phyloP scores from a whole-genome alignment of 768 basidiomycete species.

The Amanita muscaria region DNA sequence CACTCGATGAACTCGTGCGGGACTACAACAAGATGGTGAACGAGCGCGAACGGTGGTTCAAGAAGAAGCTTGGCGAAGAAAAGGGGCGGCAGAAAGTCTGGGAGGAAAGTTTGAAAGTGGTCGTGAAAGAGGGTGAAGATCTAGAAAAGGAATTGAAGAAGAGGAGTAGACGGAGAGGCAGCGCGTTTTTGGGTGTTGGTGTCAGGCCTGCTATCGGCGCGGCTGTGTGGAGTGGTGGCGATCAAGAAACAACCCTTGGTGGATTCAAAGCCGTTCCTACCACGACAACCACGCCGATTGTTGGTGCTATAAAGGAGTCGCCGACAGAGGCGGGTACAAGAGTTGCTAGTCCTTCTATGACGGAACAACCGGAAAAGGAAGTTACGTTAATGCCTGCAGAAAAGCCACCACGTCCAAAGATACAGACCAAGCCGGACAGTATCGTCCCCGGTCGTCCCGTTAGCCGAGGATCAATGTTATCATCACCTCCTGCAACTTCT shows the following conservation, averaged over 20 bases:
- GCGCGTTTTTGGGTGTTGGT: slow-evolving; percentile 35
- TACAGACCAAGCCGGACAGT: too few relatives aligned
- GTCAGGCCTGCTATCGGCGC: slow-evolving; percentile 11
- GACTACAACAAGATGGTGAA: slow-evolving; percentile 63
- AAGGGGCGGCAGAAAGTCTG: slow-evolving; percentile 59
- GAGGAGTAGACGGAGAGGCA: slow-evolving; percentile 50
- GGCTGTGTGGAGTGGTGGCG: background rate
- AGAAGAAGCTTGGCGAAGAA: slow-evolving; percentile 54
- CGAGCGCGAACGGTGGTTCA: slow-evolving; percentile 80
- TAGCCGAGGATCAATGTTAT: background rate
- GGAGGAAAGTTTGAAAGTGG: slow-evolving; percentile 85
- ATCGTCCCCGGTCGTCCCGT: background rate
- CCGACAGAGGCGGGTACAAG: too few relatives aligned
- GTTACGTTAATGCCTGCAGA: too few relatives aligned
- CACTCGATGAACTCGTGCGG: slow-evolving; percentile 48
- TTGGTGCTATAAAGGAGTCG: slow-evolving; percentile 8
- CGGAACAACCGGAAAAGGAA: too few relatives aligned
- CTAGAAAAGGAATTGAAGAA: slow-evolving; percentile 72
- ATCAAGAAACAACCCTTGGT: background rate
- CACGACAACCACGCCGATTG: slow-evolving; percentile 6
- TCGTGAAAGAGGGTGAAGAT: slow-evolving; percentile 78
- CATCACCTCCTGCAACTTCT: background rate
- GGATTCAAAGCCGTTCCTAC: slow-evolving; percentile 7
- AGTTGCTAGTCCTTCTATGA: too few relatives aligned
- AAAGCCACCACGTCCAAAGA: too few relatives aligned